A percentile compares a stretch with the other conserved stretches of the same genome.
Evolutionary conservation across 805 yeast species (phyloP).

Genomic region (Wickerhamomyces bovis): DNA sequence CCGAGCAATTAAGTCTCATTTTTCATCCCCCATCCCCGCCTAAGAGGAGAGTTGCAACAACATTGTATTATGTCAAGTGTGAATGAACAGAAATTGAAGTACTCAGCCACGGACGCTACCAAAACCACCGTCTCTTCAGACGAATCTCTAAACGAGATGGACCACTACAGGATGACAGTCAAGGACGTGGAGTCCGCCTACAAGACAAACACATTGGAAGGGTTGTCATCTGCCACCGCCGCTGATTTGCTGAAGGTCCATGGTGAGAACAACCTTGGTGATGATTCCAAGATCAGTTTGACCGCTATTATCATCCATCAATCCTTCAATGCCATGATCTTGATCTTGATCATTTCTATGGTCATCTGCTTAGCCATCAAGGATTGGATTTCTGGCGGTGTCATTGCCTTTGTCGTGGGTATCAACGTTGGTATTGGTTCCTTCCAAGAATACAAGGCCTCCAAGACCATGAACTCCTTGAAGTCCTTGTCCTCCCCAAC

Average conservation of each 20-base stretch:
- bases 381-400: conserved; percentile 83
- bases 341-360: conserved; percentile 66
- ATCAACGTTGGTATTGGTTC: conserved; percentile 65
- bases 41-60: neutral
- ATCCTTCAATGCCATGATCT: conserved; percentile 70
- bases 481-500: conserved; percentile 63
- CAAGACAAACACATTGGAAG: conserved; percentile 39
- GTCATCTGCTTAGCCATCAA: conserved; percentile 63
- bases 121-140: conserved; percentile 10
- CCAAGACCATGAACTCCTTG: conserved; percentile 72
- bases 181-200: conserved; percentile 33
- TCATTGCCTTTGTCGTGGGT: conserved; percentile 59
- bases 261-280: conserved; percentile 61
- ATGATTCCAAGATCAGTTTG: conserved; percentile 48
- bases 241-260: conserved; percentile 25
- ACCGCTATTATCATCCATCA: conserved; percentile 56
- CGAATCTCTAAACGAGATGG: conserved; percentile 13
- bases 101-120: conserved; percentile 11
- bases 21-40: neutral
- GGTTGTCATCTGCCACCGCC: conserved; percentile 37
- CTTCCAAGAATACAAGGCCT: conserved; percentile 67
- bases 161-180: conserved; percentile 25
- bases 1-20: too few relatives aligned
- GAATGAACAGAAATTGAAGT: conserved; percentile 14
- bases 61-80: conserved; percentile 8